Evolutionary conservation across 2,329 filamentous ascomycete species (phyloP).

Genomic region (Colletotrichum somersetense): DNA sequence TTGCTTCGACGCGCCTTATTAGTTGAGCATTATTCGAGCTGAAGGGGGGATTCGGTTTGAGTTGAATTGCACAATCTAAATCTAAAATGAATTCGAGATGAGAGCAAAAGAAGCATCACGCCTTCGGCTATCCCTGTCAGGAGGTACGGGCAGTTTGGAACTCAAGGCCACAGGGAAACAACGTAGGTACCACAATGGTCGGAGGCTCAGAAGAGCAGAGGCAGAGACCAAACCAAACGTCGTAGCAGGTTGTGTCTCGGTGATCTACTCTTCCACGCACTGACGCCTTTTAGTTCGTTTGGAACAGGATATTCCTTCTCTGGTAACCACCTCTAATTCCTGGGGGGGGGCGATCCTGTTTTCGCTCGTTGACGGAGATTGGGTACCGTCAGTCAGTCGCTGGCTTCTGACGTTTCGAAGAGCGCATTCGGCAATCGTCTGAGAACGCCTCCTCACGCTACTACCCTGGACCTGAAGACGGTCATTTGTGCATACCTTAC

Average conservation of each 20-base stretch:
- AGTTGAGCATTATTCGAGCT: conserved; percentile 23
- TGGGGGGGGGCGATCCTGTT: conserved; percentile 32
- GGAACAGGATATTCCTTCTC: conserved; percentile 35
- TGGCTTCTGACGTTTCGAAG: conserved; percentile 40
- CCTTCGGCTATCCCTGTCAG: conserved; percentile 33
- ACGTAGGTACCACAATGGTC: not conserved
- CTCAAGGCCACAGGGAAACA: conserved; percentile 2
- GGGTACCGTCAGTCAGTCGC: conserved; percentile 31
- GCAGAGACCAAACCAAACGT: conserved; percentile 35
- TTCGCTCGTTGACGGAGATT: conserved; percentile 22
- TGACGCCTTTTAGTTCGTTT: conserved; percentile 18
- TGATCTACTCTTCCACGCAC: conserved; percentile 44
- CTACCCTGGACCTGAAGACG: conserved; percentile 28
- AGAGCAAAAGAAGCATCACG: conserved; percentile 33
- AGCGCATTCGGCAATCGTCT: conserved; percentile 41
- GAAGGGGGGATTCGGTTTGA: conserved; percentile 33
- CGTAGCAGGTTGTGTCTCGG: conserved; percentile 57
- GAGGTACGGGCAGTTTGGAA: conserved; percentile 19
- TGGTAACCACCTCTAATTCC: conserved; percentile 5
- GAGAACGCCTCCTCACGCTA: conserved; percentile 39
- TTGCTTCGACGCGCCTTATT: conserved; percentile 32
- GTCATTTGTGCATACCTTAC: conserved; percentile 10
- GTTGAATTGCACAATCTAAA: conserved; percentile 40
- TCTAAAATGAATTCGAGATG: conserved; percentile 13
- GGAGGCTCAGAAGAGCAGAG: not conserved